A percentile compares a stretch with the other conserved stretches of the same genome.
Conservation (phyloP, 2,329 filamentous ascomycete genomes). For the Cordyceps farinosa region DNA sequence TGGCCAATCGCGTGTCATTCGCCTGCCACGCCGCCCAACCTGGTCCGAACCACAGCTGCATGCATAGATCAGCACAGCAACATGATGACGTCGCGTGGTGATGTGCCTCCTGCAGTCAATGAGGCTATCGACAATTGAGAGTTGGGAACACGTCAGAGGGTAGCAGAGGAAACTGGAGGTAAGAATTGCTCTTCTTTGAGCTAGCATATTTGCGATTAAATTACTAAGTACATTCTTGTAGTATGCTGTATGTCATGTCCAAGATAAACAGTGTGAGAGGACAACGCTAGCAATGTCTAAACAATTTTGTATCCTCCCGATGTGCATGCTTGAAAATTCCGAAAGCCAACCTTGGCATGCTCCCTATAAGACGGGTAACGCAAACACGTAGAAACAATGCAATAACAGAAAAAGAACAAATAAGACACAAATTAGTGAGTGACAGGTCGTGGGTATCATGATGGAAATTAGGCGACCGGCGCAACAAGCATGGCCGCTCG, state of each 20-base stretch:
- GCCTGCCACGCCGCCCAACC: background rate
- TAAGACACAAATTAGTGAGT: background rate
- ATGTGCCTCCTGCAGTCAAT: background rate
- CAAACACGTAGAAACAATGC: background rate
- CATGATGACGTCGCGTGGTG: background rate
- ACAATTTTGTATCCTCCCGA: background rate
- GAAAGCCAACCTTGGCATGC: background rate
- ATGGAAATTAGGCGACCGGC: slow-evolving; percentile 10
- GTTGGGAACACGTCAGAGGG: background rate
- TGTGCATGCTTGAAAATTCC: background rate
- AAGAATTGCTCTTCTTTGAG: background rate
- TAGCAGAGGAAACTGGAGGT: background rate
- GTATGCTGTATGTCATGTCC: background rate
- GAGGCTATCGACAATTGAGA: background rate
- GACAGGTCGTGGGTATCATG: slow-evolving; percentile 15
- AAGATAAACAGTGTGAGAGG: background rate
- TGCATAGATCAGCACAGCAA: background rate
- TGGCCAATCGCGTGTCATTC: background rate
- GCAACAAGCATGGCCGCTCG: slow-evolving; percentile 22
- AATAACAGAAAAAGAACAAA: slow-evolving; percentile 3
- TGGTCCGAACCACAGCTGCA: background rate
- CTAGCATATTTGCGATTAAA: background rate
- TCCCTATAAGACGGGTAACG: background rate
- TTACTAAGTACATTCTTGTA: slow-evolving; percentile 12
- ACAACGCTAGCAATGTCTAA: background rate